Percentiles rank a stretch among this genome's conserved stretches.
Conservation (phyloP, 116 monocot species). For the Thalassia testudinum region DNA sequence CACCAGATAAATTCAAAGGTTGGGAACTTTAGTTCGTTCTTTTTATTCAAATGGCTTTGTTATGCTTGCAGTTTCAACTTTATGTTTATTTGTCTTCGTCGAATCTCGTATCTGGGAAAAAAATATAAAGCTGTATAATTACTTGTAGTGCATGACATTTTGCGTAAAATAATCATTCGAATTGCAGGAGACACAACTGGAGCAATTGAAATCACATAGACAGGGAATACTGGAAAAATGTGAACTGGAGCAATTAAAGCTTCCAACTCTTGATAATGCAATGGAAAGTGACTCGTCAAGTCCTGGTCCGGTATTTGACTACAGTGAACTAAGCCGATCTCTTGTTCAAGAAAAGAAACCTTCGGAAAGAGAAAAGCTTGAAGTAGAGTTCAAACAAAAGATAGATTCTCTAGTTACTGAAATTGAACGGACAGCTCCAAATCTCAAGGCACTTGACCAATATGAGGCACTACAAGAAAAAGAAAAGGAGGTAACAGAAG, state of each 20-base stretch:
- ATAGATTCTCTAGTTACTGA: constrained; percentile 57
- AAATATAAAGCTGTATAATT: too few species aligned
- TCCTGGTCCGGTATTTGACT: constrained; percentile 40
- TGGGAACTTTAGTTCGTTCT: background rate
- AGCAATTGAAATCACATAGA: constrained; percentile 52
- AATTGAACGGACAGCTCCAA: constrained; percentile 83
- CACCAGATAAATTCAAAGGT: constrained; percentile 83
- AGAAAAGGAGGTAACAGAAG: constrained; percentile 66
- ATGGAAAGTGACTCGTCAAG: constrained; percentile 63
- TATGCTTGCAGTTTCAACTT: too few species aligned
- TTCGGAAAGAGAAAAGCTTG: constrained; percentile 68
- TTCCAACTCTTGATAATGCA: constrained; percentile 65
- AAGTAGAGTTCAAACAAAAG: constrained; percentile 71
- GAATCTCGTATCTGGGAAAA: too few species aligned
- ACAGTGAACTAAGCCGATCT: constrained; percentile 44
- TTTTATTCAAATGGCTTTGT: too few species aligned
- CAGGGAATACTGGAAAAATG: constrained; percentile 71
- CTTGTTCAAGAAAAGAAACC: constrained; percentile 54
- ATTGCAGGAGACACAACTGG: constrained; percentile 55
- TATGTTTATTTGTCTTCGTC: too few species aligned
- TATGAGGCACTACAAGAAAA: constrained; percentile 77
- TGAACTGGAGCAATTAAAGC: constrained; percentile 81
- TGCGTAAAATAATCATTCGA: background rate
- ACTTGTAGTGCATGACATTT: background rate
- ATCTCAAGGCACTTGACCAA: constrained; percentile 91